Conservation (phyloP, 208 protist species). For the Crithidia sp. region DNA sequence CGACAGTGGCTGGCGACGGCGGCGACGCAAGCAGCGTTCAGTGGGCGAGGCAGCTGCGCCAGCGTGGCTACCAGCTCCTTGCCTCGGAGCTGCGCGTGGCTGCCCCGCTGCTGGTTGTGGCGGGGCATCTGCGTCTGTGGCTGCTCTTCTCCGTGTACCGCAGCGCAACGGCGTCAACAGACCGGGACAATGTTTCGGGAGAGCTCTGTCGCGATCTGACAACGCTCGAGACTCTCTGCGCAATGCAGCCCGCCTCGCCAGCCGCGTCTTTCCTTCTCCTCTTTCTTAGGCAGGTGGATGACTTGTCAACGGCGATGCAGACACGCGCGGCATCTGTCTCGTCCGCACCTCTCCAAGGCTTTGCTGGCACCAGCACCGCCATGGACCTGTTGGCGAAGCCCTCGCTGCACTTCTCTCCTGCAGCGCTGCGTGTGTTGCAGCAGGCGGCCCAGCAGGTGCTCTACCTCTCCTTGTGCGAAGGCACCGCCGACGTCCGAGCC, state of each 20-base stretch:
- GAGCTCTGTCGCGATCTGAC: slow-evolving; percentile 53
- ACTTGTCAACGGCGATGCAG: slow-evolving; percentile 31
- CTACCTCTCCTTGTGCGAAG: slow-evolving; percentile 62
- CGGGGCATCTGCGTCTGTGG: slow-evolving; percentile 22
- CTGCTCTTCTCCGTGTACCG: slow-evolving; percentile 23
- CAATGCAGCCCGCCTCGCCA: neutral
- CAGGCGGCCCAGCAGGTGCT: slow-evolving; percentile 47
- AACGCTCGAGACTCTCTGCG: slow-evolving; percentile 40
- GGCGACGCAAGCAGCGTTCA: neutral
- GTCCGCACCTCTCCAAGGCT: neutral
- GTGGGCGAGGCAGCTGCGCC: slow-evolving; percentile 1
- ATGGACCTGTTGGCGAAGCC: slow-evolving; percentile 45
- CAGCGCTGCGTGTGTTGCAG: slow-evolving; percentile 46
- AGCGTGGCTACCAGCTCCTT: slow-evolving; percentile 18
- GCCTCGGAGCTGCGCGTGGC: slow-evolving; percentile 21
- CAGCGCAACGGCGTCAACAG: neutral
- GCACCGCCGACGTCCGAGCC: slow-evolving; percentile 18
- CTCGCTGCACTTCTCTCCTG: slow-evolving; percentile 21
- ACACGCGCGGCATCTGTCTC: neutral
- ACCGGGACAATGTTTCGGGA: slow-evolving; percentile 4
- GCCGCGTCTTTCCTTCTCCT: slow-evolving; percentile 8
- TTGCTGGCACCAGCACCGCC: slow-evolving; percentile 23
- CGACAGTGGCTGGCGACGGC: neutral
- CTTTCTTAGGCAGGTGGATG: slow-evolving; percentile 41
- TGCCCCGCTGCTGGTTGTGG: neutral